These are phyloP conservation scores for Pseudopediastrum boryanum DNA, from an alignment of 139 green algal genomes.

Conservation along the genomic window DNA sequence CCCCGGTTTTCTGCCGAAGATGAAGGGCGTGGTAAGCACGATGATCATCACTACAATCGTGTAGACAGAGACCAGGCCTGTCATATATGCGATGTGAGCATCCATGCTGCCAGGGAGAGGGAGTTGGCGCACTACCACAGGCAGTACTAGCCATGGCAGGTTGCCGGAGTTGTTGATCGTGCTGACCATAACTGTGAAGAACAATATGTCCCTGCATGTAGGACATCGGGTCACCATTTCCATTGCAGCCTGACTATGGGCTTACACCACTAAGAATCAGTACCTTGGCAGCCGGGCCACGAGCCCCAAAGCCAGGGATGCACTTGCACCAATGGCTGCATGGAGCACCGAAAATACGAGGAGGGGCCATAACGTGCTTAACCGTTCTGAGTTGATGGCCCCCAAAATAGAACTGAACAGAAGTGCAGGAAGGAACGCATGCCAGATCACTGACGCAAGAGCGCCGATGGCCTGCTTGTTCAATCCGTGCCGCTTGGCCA, in stretches of 20 bases:
- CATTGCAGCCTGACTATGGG: too few species aligned
- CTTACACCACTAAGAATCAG: too few species aligned
- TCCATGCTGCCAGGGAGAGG: background rate
- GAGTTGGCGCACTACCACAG: constrained; percentile 18
- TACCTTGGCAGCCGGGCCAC: background rate
- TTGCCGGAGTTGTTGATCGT: constrained; percentile 34
- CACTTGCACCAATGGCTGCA: constrained; percentile 20
- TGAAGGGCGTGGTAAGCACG: constrained; percentile 22
- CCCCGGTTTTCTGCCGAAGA: constrained; percentile 17
- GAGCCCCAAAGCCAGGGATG: constrained; percentile 7
- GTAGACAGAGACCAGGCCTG: constrained; percentile 31
- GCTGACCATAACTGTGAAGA: constrained; percentile 29
- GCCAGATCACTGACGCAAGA: constrained; percentile 25
- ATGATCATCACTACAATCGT: constrained; percentile 29
- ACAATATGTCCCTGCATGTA: constrained; percentile 29
- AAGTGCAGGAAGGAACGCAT: constrained; percentile 28
- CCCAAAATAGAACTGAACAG: constrained; percentile 37
- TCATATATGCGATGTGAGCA: constrained; percentile 17
- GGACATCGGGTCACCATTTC: too few species aligned
- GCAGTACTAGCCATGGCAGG: constrained; percentile 39
- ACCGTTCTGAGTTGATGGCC: constrained; percentile 6
- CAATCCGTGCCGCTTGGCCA: background rate
- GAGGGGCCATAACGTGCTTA: constrained; percentile 23
- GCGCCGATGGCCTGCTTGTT: constrained; percentile 13
- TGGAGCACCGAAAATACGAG: constrained; percentile 29